Evolutionary conservation across 768 basidiomycete species (phyloP).

Genomic region (Rhizopogon vinicolor): DNA sequence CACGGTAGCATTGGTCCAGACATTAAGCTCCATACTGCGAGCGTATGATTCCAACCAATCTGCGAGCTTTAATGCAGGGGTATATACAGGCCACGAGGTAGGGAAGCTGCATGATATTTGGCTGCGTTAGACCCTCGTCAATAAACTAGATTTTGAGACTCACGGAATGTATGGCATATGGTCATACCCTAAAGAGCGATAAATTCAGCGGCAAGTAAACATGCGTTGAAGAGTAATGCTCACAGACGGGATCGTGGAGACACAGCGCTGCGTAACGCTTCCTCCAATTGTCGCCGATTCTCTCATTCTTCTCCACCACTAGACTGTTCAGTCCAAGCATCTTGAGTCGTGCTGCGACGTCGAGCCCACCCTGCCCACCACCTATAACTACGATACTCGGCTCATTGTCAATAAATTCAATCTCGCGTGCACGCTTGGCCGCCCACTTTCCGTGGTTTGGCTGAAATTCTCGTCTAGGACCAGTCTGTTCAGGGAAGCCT

Average conservation of each 20-base stretch:
- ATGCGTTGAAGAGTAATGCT: conserved; percentile 1
- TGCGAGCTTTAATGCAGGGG: conserved; percentile 53
- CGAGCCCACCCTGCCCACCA: conserved; percentile 50
- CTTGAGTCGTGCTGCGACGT: conserved; percentile 50
- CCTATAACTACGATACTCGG: conserved; percentile 39
- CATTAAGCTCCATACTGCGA: conserved; percentile 53
- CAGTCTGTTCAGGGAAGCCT: too few species aligned
- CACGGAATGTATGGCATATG: conserved; percentile 55
- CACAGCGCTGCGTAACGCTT: conserved; percentile 45
- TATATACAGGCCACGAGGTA: conserved; percentile 52
- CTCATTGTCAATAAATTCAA: too few species aligned
- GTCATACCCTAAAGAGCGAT: conserved; percentile 32
- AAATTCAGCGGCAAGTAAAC: not conserved
- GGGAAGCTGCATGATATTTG: conserved; percentile 40
- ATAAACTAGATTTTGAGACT: conserved; percentile 11
- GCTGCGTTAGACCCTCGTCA: not conserved
- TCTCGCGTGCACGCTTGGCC: too few species aligned
- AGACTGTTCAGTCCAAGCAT: conserved; percentile 10
- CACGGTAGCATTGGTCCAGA: conserved; percentile 51
- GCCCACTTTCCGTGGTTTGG: too few species aligned
- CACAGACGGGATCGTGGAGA: conserved; percentile 29
- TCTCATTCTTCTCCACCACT: conserved; percentile 3
- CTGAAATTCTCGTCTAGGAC: too few species aligned
- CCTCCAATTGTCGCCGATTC: conserved; percentile 28
- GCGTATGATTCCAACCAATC: conserved; percentile 68